phyloP scores from a whole-genome alignment of 2,329 filamentous ascomycete genomes.

The Fusarium buharicum region DNA sequence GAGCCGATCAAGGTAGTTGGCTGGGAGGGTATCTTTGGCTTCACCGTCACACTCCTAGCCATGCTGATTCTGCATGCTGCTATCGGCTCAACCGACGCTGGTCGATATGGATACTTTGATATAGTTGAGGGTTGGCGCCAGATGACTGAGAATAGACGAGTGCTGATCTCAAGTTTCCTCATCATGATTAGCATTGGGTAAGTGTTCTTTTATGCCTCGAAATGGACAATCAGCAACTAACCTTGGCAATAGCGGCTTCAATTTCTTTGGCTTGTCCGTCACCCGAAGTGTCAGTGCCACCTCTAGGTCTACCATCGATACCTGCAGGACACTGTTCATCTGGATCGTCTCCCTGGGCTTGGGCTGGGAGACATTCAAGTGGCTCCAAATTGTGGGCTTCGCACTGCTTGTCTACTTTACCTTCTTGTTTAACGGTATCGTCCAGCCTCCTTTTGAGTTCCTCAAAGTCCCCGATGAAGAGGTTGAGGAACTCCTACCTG shows the following conservation, averaged over 20 bases:
- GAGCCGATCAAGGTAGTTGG: constrained; percentile 92
- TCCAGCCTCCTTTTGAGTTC: constrained; percentile 81
- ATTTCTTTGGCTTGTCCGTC: constrained; percentile 96
- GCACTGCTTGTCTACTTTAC: constrained; percentile 93
- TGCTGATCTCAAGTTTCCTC: constrained; percentile 81
- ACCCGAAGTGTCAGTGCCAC: constrained; percentile 91
- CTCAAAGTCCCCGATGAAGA: constrained; percentile 64
- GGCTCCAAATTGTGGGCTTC: constrained; percentile 92
- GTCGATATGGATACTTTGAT: constrained; percentile 88
- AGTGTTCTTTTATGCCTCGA: constrained; percentile 7
- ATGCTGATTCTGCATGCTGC: constrained; percentile 84
- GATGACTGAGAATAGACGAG: constrained; percentile 75
- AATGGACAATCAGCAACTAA: constrained; percentile 28
- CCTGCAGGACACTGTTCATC: constrained; percentile 96
- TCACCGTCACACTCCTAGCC: constrained; percentile 77
- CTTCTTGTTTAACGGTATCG: constrained; percentile 93
- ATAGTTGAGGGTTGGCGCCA: constrained; percentile 85
- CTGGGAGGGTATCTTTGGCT: constrained; percentile 95
- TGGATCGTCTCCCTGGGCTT: constrained; percentile 94
- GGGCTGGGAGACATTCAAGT: constrained; percentile 98
- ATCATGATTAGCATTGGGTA: constrained; percentile 99
- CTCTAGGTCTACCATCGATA: constrained; percentile 94
- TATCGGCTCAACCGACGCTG: constrained; percentile 78
- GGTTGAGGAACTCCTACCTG: constrained; percentile 75
- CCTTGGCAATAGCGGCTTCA: constrained; percentile 77